Evolutionary conservation across 768 basidiomycete species (phyloP).

Genomic region (Lyophyllum semitale): DNA sequence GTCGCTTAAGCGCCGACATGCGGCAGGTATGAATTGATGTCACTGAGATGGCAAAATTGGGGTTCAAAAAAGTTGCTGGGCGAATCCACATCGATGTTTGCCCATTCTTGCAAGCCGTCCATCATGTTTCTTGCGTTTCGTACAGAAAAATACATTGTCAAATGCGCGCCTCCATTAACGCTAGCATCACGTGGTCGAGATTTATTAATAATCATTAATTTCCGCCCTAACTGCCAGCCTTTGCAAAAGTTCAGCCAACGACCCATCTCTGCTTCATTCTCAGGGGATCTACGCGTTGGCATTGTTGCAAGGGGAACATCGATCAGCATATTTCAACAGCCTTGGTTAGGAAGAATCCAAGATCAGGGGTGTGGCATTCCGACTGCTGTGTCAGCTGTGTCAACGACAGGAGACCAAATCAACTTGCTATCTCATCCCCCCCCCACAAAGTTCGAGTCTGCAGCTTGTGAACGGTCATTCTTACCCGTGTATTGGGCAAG

Average conservation of each 20-base stretch:
- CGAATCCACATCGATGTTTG: too few species aligned
- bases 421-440: neutral
- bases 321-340: neutral
- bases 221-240: neutral
- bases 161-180: neutral
- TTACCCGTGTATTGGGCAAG: neutral
- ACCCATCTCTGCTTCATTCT: neutral
- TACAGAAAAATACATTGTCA: too few species aligned
- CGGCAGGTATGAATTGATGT: too few species aligned
- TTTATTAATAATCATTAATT: slow-evolving; percentile 3
- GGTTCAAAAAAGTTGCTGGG: neutral
- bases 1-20: slow-evolving; percentile 12
- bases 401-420: slow-evolving; percentile 1
- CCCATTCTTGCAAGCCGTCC: too few species aligned
- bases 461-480: neutral
- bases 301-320: neutral
- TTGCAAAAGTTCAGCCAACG: neutral
- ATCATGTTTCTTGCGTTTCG: too few species aligned
- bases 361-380: slow-evolving; percentile 2
- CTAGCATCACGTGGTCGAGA: slow-evolving; percentile 7
- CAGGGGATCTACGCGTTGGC: neutral
- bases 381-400: slow-evolving; percentile 7
- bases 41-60: neutral
- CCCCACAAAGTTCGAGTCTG: neutral
- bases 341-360: neutral